Percentiles rank a stretch among this genome's conserved stretches.
Evolutionary conservation across 2,329 filamentous ascomycete genomes (phyloP).

Genomic region (Aspergillus alliaceus): DNA sequence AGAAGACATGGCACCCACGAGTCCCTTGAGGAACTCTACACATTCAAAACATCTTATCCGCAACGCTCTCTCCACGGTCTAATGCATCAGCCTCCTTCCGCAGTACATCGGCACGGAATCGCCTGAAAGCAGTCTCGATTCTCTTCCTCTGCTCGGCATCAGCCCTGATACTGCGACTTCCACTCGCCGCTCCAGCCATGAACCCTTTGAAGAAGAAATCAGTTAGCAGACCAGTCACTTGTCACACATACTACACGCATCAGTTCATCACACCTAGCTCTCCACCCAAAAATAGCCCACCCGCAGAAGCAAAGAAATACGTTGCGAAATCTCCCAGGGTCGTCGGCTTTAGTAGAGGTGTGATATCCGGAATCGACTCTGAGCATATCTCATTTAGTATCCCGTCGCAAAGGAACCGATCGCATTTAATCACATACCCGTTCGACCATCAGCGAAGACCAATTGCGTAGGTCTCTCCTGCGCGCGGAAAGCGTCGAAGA

Average conservation of each 20-base stretch:
- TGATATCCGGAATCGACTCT: slow-evolving; percentile 64
- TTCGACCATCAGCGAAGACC: slow-evolving; percentile 61
- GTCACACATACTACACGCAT: background rate
- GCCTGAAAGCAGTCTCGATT: slow-evolving; percentile 63
- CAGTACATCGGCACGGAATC: slow-evolving; percentile 64
- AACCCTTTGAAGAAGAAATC: slow-evolving; percentile 43
- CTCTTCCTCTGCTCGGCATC: slow-evolving; percentile 57
- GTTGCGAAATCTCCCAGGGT: slow-evolving; percentile 61
- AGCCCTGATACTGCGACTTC: slow-evolving; percentile 52
- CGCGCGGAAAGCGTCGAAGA: slow-evolving; percentile 63
- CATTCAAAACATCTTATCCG: slow-evolving; percentile 26
- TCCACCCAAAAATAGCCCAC: slow-evolving; percentile 64
- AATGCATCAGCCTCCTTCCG: slow-evolving; percentile 58
- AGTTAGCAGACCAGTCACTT: background rate
- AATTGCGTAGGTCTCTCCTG: slow-evolving; percentile 63
- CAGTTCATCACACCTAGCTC: slow-evolving; percentile 44
- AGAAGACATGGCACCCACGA: no score
- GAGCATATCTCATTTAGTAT: background rate
- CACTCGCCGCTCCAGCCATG: slow-evolving; percentile 57
- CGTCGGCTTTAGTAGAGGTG: slow-evolving; percentile 57
- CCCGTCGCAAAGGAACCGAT: rapidly evolving
- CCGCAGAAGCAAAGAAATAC: slow-evolving; percentile 62
- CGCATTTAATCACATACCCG: slow-evolving; percentile 40
- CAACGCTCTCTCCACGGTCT: slow-evolving; percentile 43
- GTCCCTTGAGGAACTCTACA: no score